Base-by-base conservation (phyloP, 2,329 filamentous ascomycete species). In the Ophiosphaerella herpotricha region DNA sequence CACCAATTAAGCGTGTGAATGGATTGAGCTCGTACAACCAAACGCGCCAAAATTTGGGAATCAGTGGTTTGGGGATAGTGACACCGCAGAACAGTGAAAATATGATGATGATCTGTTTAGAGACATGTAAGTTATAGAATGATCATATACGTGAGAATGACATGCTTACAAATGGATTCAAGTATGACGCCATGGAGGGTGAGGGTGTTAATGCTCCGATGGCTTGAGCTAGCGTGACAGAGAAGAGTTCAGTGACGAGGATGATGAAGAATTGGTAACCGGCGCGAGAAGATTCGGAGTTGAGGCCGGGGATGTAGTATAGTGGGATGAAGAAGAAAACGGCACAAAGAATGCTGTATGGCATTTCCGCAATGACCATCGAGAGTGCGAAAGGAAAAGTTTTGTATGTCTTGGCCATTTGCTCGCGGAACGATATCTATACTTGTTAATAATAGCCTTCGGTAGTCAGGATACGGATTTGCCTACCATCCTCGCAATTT, bases 31-130 rank as follows among this genome's bases (percentile, higher is more conserved):
- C 79, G 77, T 92, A 92, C 7, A 94, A 79, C 90, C 89, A 94
- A 1, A 82, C 79, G 31, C 86, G 82, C 88, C 89, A 94, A 75
- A 91, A 91, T 2, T 75, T 77, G 1, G 89, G 87, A 75, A 95
- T 95, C 71, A 89, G 85, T 0, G 86, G 83, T 36, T 86, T 83
- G 0, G 91, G 88, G 43, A 95, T 89, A 0, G 89, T 88, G 54
- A 96, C 91, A 72, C 91, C 91, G 65, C 90, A 95, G 83, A 96
- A 95, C 21, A 95, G 81, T 1, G 88, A 82, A 66, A 95, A 93
- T 50, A 87, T 85, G 70, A 94, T 89, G 50, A 87, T 85, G 72
- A 91, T 86, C 69, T 94, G 18, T 21, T 21, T 21, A 21, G 18
- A 77, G 68, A 92, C 89, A 2, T 7, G 33, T 55, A n/a, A 52